phyloP scores from a whole-genome alignment of 2,329 filamentous ascomycete species.

The Monosporascus sp. region DNA sequence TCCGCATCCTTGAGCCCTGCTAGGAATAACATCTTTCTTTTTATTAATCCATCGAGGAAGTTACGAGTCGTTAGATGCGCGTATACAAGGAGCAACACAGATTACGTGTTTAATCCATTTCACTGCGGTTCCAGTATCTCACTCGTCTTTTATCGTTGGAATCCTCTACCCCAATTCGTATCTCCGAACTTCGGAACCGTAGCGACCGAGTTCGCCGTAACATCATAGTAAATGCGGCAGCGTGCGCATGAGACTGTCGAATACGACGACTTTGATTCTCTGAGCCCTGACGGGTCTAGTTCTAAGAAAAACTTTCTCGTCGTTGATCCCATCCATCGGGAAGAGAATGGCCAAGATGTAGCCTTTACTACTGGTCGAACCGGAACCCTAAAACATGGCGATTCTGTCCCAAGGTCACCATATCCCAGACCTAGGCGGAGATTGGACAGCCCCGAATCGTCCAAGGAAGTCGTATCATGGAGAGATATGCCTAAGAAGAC shows the following conservation, averaged over 20 bases:
- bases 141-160: no score
- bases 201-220: not conserved
- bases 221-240: slow-evolving; percentile 10
- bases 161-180: not conserved
- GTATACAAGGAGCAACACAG: no score
- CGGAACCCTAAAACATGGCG: no score
- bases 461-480: slow-evolving; percentile 20
- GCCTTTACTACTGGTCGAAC: not conserved
- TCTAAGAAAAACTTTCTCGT: slow-evolving; percentile 7
- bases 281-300: slow-evolving; percentile 11
- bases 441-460: slow-evolving; percentile 1
- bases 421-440: not conserved
- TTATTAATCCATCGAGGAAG: no score
- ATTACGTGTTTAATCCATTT: no score
- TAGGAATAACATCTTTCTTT: no score
- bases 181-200: slow-evolving; percentile 1
- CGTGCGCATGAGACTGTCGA: slow-evolving; percentile 6
- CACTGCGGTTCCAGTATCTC: no score
- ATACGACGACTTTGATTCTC: slow-evolving; percentile 11
- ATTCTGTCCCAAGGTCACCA: not conserved
- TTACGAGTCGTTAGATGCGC: no score
- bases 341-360: slow-evolving; percentile 8
- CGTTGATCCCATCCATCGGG: slow-evolving; percentile 7
- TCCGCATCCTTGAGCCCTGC: no score
- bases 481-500: slow-evolving; percentile 62